Evolutionary conservation across 768 basidiomycete genomes (phyloP).

Genomic region (Russula brevipes): DNA sequence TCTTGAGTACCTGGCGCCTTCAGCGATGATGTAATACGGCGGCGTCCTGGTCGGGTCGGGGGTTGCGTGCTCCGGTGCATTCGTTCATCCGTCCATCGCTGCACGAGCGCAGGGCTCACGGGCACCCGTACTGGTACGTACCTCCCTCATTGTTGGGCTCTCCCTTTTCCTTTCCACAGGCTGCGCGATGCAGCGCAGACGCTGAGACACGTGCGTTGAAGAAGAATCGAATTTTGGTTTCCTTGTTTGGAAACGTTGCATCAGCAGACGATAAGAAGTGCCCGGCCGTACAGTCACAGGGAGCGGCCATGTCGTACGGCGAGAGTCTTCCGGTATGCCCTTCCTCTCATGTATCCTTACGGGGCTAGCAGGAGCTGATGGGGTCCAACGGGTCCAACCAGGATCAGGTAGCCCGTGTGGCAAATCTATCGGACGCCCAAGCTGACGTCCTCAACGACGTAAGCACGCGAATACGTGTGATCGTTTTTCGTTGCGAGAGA

Average conservation of each 20-base stretch:
- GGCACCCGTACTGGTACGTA: conserved; percentile 2
- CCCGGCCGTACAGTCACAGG: background rate
- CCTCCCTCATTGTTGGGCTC: background rate
- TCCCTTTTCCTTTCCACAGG: background rate
- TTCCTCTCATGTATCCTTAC: conserved; percentile 2
- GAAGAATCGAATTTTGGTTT: background rate
- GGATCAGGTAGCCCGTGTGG: conserved; percentile 26
- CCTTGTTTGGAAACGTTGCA: background rate
- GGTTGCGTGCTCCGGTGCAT: too few species aligned
- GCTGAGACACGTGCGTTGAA: background rate
- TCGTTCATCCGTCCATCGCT: background rate
- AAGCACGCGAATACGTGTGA: conserved; percentile 4
- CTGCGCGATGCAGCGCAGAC: conserved; percentile 5
- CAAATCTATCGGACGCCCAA: conserved; percentile 26
- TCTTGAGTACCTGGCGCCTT: too few species aligned
- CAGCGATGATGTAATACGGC: conserved; percentile 2
- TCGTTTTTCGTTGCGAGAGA: background rate
- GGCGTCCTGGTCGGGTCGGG: too few species aligned
- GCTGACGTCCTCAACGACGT: conserved; percentile 20
- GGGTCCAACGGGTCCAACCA: background rate
- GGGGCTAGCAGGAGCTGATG: background rate
- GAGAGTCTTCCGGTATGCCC: conserved; percentile 24
- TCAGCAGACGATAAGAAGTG: conserved; percentile 7
- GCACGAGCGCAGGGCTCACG: background rate
- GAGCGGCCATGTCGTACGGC: conserved; percentile 22